Evolutionary conservation across 768 basidiomycete genomes (phyloP), one percentile per base, ranked within the genome.

Genomic region (Lepiota brunneoincarnata): DNA sequence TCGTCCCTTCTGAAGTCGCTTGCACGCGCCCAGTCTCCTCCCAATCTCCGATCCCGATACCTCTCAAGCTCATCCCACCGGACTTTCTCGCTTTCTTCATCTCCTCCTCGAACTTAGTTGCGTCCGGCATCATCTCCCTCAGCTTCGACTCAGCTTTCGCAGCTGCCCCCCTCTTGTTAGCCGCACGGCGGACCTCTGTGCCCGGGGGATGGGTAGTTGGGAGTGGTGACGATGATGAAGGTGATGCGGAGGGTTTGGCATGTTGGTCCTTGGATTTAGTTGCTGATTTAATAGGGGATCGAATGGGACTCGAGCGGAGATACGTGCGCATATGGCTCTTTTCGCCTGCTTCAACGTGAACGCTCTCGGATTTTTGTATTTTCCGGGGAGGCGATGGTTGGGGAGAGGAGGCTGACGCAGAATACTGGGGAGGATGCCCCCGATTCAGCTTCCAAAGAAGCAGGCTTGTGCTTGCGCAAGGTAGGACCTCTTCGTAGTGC

Each of bases 51-150:
- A 63, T 47, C 51, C 58, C 42, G 59, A 52, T 65, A 61, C 54
- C 63, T 65, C 54, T 59, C 35, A 52, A 26, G 6, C 23, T 46
- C 4, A 46, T n/a, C 21, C 57, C 59, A 60, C 63, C 64, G 60
- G 64, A 69, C 62, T 63, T 70, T 69, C 67, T 64, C 44, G 59
- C 68, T 67, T 63, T 64, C 65, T 64, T 61, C 73, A 80, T 75
- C 70, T 93, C 85, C 60, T 79, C 79, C 64, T 91, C 81, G 61
- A 77, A 93, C 53, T 74, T 79, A 37, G 84, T 59, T 2, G 91
- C 75, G 59, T 93, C 91, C 0, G 91, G 91, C 84, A 93, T 92
- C 53, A 93, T 72, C 71, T 80, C 68, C 72, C 82, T 63, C 75
- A 93, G 59, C 69, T 74, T 61, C 76, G 84, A 67, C 43, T 69